phyloP scores from a whole-genome alignment of 2,329 filamentous ascomycete species.

The Pyrenophora seminiperda region DNA sequence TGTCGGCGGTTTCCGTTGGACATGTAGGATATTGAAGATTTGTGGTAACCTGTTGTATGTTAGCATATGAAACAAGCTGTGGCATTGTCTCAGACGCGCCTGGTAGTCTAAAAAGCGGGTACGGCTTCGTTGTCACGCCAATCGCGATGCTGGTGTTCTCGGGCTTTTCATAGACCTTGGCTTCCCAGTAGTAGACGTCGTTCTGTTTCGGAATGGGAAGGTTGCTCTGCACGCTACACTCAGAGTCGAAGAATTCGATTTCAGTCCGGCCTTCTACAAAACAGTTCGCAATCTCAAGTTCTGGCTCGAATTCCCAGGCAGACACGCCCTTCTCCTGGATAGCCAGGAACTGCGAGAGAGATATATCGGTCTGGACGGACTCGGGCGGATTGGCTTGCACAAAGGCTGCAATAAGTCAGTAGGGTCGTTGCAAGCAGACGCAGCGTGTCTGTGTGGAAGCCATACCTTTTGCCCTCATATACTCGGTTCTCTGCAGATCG shows the following conservation, averaged over 20 bases:
- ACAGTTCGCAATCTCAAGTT: conserved; percentile 97
- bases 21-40: conserved; percentile 87
- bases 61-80: conserved; percentile 14
- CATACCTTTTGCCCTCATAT: conserved; percentile 91
- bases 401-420: conserved; percentile 67
- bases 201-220: conserved; percentile 97
- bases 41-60: conserved; percentile 74
- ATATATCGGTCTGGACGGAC: conserved; percentile 94
- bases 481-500: conserved; percentile 86
- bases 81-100: conserved; percentile 61
- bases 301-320: conserved; percentile 99
- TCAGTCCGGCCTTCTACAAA: conserved; percentile 96
- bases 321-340: conserved; percentile 99
- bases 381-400: conserved; percentile 93
- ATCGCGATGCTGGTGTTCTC: conserved; percentile 86
- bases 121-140: conserved; percentile 95
- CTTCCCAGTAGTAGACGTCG: conserved; percentile 99
- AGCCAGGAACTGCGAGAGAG: conserved; percentile 92
- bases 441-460: background rate
- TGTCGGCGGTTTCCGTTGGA: conserved; percentile 85
- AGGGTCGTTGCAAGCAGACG: background rate
- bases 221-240: conserved; percentile 97
- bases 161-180: conserved; percentile 97
- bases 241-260: conserved; percentile 98
- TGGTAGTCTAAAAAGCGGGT: conserved; percentile 90